Evolutionary conservation across 805 yeast species (phyloP), one percentile per base, ranked within the genome.

Genomic region (Zygosaccharomyces pseudorouxii): DNA sequence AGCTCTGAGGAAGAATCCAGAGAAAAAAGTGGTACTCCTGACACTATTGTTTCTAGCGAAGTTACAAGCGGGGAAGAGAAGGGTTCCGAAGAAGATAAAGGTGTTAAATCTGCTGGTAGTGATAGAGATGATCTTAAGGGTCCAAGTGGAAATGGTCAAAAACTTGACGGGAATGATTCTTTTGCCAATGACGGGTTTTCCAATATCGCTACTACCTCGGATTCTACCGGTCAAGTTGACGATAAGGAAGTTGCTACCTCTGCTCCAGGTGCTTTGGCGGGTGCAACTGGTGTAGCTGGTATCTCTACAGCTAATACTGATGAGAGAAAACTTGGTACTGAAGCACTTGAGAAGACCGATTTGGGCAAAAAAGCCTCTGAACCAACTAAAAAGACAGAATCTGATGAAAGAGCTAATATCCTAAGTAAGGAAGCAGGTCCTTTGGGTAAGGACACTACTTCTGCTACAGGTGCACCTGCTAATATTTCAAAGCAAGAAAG

Each of bases 1-100:
- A 43, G 35, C 11, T 29, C 42, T 30, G 23, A 27, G 27, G 43
- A 50, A 10, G 39, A 10, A 36, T 37, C 36, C 31, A 42, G 20
- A 16, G 27, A 44, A 10, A n/a, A 44, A 20, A n/a, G 31, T 23
- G 35, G 19, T 18, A 18, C 45, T n/a, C 25, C 27, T 35, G 14
- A 25, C 28, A 10, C 28, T 9, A 25, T 20, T 14, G 19, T 22
- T 18, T 39, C 42, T 7, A 43, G 27, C 12, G 27, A 23, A 3
- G 12, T 19, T 16, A 35, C 30, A 14, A 11, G 31, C 18, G n/a
- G 16, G 4, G 16, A 30, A 18, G 20, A 33, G 4, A 33, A 33
- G 11, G 18, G 4, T 14, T 2, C 19, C 16, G 4, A 30, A 30
- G 18, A 30, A 30, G n/a, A 30, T 11, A n/a, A 30, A 7, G 35